A percentile compares a stretch with the other conserved stretches of the same genome.
Conservation (phyloP, 345 rosid species). For the Moringa oleifera region DNA sequence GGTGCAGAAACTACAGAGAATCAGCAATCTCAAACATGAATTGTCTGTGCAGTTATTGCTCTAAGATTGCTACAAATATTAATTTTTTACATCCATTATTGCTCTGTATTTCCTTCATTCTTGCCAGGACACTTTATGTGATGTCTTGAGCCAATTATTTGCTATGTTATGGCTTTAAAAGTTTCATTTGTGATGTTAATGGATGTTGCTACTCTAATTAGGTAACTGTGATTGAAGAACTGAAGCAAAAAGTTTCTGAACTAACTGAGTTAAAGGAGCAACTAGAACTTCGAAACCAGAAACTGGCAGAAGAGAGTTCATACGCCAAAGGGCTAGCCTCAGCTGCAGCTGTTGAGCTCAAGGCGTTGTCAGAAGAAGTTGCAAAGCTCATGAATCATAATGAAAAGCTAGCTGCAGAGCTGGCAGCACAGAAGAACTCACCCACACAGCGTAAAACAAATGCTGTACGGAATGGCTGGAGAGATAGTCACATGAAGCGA, state of each 20-base stretch:
- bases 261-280: conserved; percentile 63
- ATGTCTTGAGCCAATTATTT: not conserved
- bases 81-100: no score
- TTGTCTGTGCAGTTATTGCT: not conserved
- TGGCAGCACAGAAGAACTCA: conserved; percentile 57
- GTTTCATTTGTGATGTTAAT: not conserved
- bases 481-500: conserved; percentile 53
- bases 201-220: conserved; percentile 23
- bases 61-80: no score
- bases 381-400: conserved; percentile 94
- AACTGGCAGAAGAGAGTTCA: conserved; percentile 88
- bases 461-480: conserved; percentile 59
- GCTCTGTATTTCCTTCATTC: no score
- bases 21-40: not conserved
- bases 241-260: conserved; percentile 54
- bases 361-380: conserved; percentile 95
- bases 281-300: conserved; percentile 67
- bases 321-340: conserved; percentile 99
- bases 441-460: conserved; percentile 51
- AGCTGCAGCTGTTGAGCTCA: conserved; percentile 99
- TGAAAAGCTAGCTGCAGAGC: conserved; percentile 67
- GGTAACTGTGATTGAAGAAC: conserved; percentile 69
- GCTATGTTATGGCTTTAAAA: not conserved
- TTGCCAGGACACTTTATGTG: not conserved
- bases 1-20: no score